Conservation (phyloP, 2,329 filamentous ascomycete species). For the Aspergillus fijiensis region DNA sequence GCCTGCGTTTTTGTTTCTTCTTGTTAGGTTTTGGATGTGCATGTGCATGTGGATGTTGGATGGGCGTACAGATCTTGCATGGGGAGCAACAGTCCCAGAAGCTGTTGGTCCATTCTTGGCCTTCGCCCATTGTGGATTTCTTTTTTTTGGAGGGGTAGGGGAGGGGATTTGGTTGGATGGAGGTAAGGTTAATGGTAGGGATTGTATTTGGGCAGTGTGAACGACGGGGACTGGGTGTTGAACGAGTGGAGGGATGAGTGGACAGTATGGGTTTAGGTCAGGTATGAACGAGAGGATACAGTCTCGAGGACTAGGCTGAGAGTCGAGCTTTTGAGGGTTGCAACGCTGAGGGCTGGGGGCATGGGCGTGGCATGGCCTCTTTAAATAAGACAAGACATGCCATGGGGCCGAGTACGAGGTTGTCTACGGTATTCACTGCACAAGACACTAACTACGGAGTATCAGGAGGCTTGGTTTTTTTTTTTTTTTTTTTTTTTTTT, state of each 20-base stretch:
- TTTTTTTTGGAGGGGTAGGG: neutral
- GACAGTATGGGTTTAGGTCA: too few species aligned
- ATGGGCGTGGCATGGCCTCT: neutral
- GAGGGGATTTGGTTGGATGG: neutral
- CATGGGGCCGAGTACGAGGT: neutral
- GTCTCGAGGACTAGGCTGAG: too few species aligned
- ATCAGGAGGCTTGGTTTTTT: neutral
- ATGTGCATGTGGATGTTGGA: neutral
- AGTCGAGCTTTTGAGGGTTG: too few species aligned
- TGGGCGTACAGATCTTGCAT: conserved; percentile 29
- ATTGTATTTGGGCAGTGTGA: neutral
- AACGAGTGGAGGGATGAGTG: neutral
- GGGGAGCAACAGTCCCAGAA: conserved; percentile 38
- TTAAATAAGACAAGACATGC: neutral
- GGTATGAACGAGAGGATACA: too few species aligned
- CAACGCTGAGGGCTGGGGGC: too few species aligned
- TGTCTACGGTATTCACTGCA: neutral
- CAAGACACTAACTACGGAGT: too few species aligned
- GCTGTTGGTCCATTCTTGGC: conserved; percentile 29
- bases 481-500: neutral
- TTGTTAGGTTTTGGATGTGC: neutral
- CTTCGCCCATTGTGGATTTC: conserved; percentile 10
- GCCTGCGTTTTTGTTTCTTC: conserved; percentile 19
- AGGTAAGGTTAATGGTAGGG: neutral
- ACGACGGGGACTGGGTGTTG: neutral